phyloP scores from a whole-genome alignment of 192 early-diverging fungal species.

The Umbelopsis sp. region DNA sequence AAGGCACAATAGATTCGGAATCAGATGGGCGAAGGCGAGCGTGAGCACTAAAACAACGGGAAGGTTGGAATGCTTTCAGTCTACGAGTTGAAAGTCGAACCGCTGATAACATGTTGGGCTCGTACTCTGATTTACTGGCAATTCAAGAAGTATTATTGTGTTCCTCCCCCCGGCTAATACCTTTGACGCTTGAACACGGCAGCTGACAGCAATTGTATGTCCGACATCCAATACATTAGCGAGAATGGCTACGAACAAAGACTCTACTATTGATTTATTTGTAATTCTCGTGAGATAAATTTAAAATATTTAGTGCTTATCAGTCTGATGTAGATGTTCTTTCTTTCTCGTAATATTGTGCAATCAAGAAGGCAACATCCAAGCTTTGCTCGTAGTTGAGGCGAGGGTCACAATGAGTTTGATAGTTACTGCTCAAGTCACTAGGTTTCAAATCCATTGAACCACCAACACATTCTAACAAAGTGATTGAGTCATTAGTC shows the following conservation, averaged over 20 bases:
- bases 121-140: too few species aligned
- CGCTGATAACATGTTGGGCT: too few species aligned
- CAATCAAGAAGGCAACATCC: conserved; percentile 96
- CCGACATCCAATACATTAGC: too few species aligned
- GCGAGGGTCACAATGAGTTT: conserved; percentile 95
- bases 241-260: too few species aligned
- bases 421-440: conserved; percentile 89
- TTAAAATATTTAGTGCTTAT: too few species aligned
- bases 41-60: background rate
- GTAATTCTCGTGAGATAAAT: too few species aligned
- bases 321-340: conserved; percentile 22
- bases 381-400: conserved; percentile 97
- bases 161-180: too few species aligned
- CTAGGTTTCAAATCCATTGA: conserved; percentile 89
- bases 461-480: conserved; percentile 87
- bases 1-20: background rate
- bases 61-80: background rate
- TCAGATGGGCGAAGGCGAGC: background rate
- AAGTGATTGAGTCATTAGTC: background rate
- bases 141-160: too few species aligned
- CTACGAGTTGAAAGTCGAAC: background rate
- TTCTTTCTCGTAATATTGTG: conserved; percentile 78
- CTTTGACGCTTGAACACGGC: too few species aligned
- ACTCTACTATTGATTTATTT: too few species aligned
- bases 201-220: too few species aligned